These are phyloP conservation scores for Ustilago hordei DNA, from an alignment of 1,284 basidiomycete species.

Conservation along the genomic window DNA sequence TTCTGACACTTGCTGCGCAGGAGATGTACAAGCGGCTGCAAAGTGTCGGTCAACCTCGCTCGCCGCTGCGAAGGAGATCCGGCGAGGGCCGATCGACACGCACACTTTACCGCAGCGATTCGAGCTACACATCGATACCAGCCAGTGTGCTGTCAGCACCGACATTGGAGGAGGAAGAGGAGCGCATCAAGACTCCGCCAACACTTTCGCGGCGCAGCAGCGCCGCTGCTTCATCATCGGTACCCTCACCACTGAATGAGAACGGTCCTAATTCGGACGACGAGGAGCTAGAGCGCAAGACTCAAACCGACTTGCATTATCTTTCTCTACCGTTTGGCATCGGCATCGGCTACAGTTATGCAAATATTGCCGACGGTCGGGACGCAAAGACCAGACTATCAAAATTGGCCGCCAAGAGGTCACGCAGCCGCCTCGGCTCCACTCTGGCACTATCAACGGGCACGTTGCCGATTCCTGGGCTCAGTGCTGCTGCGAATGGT, in stretches of 20 bases:
- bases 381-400: conserved; percentile 29
- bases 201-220: conserved; percentile 44
- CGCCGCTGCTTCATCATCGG: conserved; percentile 25
- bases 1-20: conserved; percentile 38
- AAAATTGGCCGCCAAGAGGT: conserved; percentile 20
- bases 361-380: conserved; percentile 29
- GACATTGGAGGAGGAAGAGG: conserved; percentile 49
- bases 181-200: conserved; percentile 45
- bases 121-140: conserved; percentile 22
- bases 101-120: conserved; percentile 26
- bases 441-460: conserved; percentile 32
- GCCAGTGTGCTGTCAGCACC: conserved; percentile 11
- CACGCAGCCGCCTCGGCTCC: conserved; percentile 15
- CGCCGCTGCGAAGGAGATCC: conserved; percentile 37
- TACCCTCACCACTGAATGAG: conserved; percentile 23
- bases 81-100: conserved; percentile 27
- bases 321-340: conserved; percentile 47
- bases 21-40: conserved; percentile 29
- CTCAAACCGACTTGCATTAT: conserved; percentile 39
- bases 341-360: conserved; percentile 51
- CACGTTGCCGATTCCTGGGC: conserved; percentile 29
- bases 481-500: conserved; percentile 12
- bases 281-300: conserved; percentile 27
- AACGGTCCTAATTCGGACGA: conserved; percentile 29
- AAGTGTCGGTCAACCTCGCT: conserved; percentile 24